phyloP scores from a whole-genome alignment of 768 basidiomycete species.

The Dacryopinax spathularia region DNA sequence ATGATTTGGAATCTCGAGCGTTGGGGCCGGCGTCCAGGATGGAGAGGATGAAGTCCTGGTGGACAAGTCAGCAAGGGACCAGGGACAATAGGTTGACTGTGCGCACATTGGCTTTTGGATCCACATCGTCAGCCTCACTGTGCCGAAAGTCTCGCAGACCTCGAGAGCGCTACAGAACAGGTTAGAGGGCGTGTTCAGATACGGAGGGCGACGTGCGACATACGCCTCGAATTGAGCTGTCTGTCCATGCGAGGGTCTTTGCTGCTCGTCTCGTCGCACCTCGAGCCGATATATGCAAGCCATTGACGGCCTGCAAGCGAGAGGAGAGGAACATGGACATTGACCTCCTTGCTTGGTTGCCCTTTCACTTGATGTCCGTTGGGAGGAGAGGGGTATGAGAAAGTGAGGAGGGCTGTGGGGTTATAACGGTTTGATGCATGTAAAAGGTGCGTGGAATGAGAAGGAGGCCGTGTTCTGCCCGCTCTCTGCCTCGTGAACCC shows the following conservation, averaged over 20 bases:
- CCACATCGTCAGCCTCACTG: background rate
- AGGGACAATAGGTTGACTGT: background rate
- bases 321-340: background rate
- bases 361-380: background rate
- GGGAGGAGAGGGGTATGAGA: background rate
- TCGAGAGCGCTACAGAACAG: background rate
- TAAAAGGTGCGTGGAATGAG: background rate
- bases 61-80: background rate
- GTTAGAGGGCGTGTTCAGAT: background rate
- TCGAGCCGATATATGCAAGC: background rate
- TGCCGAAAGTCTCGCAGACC: background rate
- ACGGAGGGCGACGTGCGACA: background rate
- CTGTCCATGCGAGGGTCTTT: background rate
- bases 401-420: background rate
- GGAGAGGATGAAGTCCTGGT: conserved; percentile 88
- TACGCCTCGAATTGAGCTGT: background rate
- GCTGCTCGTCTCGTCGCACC: background rate
- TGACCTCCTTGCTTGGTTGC: background rate
- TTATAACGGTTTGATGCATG: conserved; percentile 2
- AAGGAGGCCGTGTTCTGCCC: background rate
- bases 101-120: background rate
- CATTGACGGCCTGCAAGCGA: background rate
- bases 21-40: conserved; percentile 89
- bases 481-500: background rate
- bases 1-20: conserved; percentile 74